Evolutionary conservation across 129 eudicot species (phyloP), one percentile per base, ranked within the genome.

Genomic region (Chrysanthemum makinoi): DNA sequence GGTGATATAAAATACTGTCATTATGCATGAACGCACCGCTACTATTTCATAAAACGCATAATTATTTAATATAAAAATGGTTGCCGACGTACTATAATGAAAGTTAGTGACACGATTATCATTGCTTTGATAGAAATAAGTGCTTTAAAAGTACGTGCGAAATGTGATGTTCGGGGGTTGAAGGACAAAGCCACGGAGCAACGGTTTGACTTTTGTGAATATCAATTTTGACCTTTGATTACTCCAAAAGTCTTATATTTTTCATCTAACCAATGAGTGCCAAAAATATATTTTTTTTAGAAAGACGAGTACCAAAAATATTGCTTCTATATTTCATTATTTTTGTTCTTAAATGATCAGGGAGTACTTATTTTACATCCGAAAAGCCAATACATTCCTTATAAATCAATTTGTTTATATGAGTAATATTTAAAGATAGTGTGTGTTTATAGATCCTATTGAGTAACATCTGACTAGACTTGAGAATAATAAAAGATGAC

Each of bases 151-250:
- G 72, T 76, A 62, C 73, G 79, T 72, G 49, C 72, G 68, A 59
- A 73, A 81, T 65, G 85, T 71, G 75, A 77, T 81, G 85, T 81
- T 80, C 68, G 79, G 82, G 79, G 64, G 72, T 71, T 81, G 85
- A 81, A 58, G 24, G 85, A 81, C 81, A 81, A 73, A 50, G 55
- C 60, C 72, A 70, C 72, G 72, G 69, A 72, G 65, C 72, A 50
- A 58, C 56, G 57, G 39, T 77, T 78, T 78, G 79, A 70, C 72
- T 63, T 62, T 77, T 62, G 64, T 52, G 52, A 58, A 28, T 28
- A 48, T 63, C 62, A 46, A 70, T 53, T 72, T 70, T 64, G 67
- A 77, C 77, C 67, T 43, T 77, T 63, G 72, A 70, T 72, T 54
- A 18, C 49, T 52, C 66, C 53, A 53, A 62, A 50, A 69, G 56